Conservation (phyloP, 257 asterid species). For the Capsicum pubescens region DNA sequence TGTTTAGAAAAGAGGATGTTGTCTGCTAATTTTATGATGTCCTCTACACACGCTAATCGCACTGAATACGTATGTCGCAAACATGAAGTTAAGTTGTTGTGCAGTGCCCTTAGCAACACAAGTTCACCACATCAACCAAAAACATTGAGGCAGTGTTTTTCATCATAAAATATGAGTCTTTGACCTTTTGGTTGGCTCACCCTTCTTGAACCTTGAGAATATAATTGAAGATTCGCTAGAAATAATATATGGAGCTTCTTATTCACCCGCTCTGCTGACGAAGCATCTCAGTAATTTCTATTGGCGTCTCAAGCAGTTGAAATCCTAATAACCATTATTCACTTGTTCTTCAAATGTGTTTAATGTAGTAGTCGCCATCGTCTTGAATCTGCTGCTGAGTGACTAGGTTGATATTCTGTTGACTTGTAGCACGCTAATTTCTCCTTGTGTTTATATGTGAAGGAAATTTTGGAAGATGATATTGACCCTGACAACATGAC, state of each 20-base stretch:
- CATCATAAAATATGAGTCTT: background rate
- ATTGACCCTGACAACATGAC: constrained; percentile 90
- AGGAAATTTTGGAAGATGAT: constrained; percentile 76
- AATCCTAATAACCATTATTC: background rate
- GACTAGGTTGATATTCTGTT: background rate
- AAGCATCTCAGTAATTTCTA: background rate
- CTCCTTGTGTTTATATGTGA: constrained; percentile 38
- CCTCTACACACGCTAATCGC: background rate
- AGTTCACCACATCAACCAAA: background rate
- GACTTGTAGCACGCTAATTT: background rate
- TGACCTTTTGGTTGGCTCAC: background rate
- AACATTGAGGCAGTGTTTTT: background rate
- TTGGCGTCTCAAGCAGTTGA: background rate
- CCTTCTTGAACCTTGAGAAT: constrained; percentile 21
- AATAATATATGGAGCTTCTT: background rate
- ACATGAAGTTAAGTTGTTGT: constrained; percentile 3
- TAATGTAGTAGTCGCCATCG: background rate
- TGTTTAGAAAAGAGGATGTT: background rate
- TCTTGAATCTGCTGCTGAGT: background rate
- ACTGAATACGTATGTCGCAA: background rate
- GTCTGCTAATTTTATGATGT: background rate
- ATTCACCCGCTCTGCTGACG: background rate
- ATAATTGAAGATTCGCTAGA: background rate
- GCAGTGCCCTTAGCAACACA: background rate
- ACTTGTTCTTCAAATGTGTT: background rate